These are phyloP conservation scores for Solanum hybrid DNA, from an alignment of 305 asterid species.

Conservation along the genomic window DNA sequence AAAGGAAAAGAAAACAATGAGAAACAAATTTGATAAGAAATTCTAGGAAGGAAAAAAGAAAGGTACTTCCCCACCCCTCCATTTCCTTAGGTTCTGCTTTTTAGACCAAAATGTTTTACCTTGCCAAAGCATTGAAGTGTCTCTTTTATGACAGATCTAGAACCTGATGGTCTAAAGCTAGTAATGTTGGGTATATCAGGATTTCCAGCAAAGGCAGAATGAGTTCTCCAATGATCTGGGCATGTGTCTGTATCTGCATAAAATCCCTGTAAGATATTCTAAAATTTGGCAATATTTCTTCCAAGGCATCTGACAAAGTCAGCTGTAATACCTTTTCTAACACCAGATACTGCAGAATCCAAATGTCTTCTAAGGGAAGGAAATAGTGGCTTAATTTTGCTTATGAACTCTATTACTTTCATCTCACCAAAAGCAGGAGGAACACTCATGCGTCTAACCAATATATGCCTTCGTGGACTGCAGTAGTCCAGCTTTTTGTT, in stretches of 20 bases:
- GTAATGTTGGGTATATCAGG: constrained; percentile 39
- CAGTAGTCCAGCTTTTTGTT: constrained; percentile 55
- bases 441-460: constrained; percentile 27
- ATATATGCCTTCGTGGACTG: constrained; percentile 37
- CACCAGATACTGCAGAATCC: constrained; percentile 41
- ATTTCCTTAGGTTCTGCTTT: background rate
- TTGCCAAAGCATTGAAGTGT: constrained; percentile 74
- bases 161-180: constrained; percentile 37
- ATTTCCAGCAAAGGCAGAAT: constrained; percentile 49
- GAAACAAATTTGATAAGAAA: background rate
- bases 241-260: constrained; percentile 54
- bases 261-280: constrained; percentile 19
- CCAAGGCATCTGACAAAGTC: constrained; percentile 10
- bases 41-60: background rate
- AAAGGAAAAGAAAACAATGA: constrained; percentile 12
- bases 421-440: constrained; percentile 36
- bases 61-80: background rate
- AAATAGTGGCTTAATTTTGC: constrained; percentile 47
- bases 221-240: constrained; percentile 69
- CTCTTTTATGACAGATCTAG: constrained; percentile 47
- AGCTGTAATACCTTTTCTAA: constrained; percentile 47
- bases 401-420: constrained; percentile 34
- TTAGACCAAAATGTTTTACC: constrained; percentile 28
- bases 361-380: constrained; percentile 50
- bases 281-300: constrained; percentile 5